phyloP scores from a whole-genome alignment of 345 rosid species.

The Erucastrum elatum region DNA sequence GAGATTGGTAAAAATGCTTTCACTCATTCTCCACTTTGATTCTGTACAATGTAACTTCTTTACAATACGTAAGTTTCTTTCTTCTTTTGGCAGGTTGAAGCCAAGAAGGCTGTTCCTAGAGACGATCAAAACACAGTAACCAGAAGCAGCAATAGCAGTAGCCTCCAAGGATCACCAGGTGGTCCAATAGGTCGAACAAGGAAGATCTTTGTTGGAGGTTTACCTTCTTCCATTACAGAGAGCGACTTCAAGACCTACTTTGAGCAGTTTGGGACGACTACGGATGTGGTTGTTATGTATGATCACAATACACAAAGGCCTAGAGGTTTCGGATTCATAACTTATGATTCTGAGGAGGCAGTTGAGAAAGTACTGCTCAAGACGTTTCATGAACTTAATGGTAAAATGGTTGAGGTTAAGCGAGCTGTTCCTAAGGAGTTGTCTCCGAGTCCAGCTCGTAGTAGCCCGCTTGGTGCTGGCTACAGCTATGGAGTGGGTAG shows the following conservation, averaged over 20 bases:
- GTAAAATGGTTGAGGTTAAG: constrained; percentile 99
- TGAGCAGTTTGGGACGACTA: constrained; percentile 83
- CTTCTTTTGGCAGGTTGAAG: constrained; percentile 67
- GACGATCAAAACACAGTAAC: constrained; percentile 74
- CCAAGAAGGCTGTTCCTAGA: constrained; percentile 93
- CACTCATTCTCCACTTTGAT: not conserved
- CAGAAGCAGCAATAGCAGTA: constrained; percentile 46
- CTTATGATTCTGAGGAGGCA: constrained; percentile 90
- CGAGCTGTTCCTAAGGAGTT: constrained; percentile 95
- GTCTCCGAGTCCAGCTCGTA: constrained; percentile 72
- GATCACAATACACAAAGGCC: constrained; percentile 99
- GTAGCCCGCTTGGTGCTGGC: constrained; percentile 71
- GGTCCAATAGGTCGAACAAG: constrained; percentile 52
- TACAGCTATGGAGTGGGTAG: constrained; percentile 65
- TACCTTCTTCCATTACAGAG: constrained; percentile 71
- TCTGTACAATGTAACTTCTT: constrained; percentile 39
- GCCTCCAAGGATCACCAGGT: constrained; percentile 62
- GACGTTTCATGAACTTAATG: constrained; percentile 94
- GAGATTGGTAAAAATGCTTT: constrained; percentile 59
- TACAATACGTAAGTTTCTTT: not conserved
- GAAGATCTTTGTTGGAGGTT: constrained; percentile 93
- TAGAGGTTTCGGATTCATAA: constrained; percentile 98
- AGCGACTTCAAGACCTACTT: constrained; percentile 77
- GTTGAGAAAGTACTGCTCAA: constrained; percentile 82
- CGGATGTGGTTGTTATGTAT: constrained; percentile 96